Conservation (phyloP, 768 basidiomycete genomes). For the Russula sp. region DNA sequence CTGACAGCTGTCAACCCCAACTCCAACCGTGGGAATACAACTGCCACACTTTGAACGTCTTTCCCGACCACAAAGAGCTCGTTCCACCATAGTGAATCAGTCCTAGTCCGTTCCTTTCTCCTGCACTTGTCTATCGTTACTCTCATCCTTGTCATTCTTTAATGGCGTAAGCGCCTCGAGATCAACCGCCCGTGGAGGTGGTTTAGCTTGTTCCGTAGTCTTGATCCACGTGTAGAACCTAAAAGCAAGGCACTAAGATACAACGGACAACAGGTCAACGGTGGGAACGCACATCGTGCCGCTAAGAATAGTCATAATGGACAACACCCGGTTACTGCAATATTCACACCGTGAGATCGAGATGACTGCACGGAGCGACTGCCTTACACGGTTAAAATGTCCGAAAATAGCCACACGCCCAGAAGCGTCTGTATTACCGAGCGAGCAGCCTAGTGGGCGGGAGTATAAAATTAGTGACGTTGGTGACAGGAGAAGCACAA, state of each 20-base stretch:
- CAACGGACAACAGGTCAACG: too few relatives aligned
- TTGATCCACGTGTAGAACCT: constrained; percentile 63
- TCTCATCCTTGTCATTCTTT: constrained; percentile 31
- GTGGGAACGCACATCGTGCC: constrained; percentile 59
- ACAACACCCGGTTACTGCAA: constrained; percentile 27
- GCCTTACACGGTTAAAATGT: constrained; percentile 68
- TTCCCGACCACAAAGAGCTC: background rate
- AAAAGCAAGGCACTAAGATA: constrained; percentile 18
- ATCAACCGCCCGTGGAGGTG: constrained; percentile 39
- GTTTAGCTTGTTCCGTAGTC: constrained; percentile 34
- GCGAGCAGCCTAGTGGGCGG: constrained; percentile 56
- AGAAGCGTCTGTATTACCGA: constrained; percentile 82
- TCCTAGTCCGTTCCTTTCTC: constrained; percentile 30
- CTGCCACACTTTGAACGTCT: too few relatives aligned
- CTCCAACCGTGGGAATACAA: background rate
- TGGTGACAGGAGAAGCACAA: background rate
- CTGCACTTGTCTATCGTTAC: constrained; percentile 34
- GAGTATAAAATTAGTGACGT: background rate
- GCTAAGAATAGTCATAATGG: constrained; percentile 55
- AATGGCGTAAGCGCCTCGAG: constrained; percentile 39
- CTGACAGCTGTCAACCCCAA: background rate
- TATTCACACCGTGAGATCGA: constrained; percentile 5
- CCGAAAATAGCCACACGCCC: constrained; percentile 73
- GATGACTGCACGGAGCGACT: background rate
- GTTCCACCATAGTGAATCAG: background rate